A percentile compares a stretch with the other conserved stretches of the same genome.
Conservation (phyloP, 140 eudicot genomes). For the Oenanthe javanica region DNA sequence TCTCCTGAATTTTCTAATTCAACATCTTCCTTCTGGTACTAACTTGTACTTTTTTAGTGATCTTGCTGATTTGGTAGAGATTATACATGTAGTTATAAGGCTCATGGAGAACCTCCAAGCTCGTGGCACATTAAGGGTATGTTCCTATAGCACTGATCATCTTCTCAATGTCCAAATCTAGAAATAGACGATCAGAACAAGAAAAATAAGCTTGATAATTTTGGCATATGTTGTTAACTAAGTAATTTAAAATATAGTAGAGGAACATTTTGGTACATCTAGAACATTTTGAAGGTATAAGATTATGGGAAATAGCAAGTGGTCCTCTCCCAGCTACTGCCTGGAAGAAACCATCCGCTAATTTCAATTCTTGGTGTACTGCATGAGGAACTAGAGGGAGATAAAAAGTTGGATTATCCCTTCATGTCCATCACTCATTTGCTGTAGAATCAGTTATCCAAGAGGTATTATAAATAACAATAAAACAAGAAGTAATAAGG, state of each 20-base stretch:
- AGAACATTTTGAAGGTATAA: not conserved
- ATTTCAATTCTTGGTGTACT: not conserved
- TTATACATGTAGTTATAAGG: slow-evolving; percentile 60
- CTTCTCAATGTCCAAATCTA: not conserved
- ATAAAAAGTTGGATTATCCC: not conserved
- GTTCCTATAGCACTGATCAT: slow-evolving; percentile 8
- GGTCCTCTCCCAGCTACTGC: not conserved
- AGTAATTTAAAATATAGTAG: not conserved
- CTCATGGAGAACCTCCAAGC: slow-evolving; percentile 88
- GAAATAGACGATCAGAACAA: not conserved
- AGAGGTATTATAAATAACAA: not conserved
- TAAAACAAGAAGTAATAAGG: not conserved
- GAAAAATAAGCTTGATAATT: not conserved
- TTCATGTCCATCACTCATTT: not conserved
- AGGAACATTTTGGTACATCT: not conserved
- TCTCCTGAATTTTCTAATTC: not conserved
- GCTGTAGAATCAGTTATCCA: not conserved
- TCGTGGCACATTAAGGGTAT: slow-evolving; percentile 87
- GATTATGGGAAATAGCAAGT: not conserved
- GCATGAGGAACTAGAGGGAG: not conserved
- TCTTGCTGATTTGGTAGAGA: slow-evolving; percentile 90
- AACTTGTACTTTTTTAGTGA: slow-evolving; percentile 41
- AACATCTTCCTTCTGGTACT: slow-evolving; percentile 15
- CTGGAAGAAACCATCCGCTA: not conserved
- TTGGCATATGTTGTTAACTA: not conserved